Conservation (phyloP, 306 rosid species). For the Glycine latifolia region DNA sequence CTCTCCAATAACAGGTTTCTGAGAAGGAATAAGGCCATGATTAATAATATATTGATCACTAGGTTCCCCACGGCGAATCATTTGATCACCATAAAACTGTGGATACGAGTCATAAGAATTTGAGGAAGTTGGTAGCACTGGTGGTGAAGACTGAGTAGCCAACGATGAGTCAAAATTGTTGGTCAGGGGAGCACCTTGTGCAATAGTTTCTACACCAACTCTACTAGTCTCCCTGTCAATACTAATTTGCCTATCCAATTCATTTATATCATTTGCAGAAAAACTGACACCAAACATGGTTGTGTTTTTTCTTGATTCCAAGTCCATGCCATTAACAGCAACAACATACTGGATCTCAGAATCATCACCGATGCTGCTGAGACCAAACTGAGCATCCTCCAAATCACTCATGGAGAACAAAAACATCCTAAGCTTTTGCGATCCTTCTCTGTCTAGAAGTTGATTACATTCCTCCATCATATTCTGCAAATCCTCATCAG, state of each 20-base stretch:
- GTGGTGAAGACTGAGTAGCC: slow-evolving; percentile 56
- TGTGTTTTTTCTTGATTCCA: slow-evolving; percentile 69
- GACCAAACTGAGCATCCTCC: slow-evolving; percentile 73
- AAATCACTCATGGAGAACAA: slow-evolving; percentile 72
- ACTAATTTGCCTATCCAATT: slow-evolving; percentile 59
- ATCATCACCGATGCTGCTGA: slow-evolving; percentile 68
- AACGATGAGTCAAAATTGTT: slow-evolving; percentile 55
- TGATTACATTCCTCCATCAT: slow-evolving; percentile 88
- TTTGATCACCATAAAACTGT: slow-evolving; percentile 53
- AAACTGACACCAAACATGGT: slow-evolving; percentile 56
- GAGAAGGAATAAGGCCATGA: slow-evolving; percentile 54
- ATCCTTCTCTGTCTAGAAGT: slow-evolving; percentile 53
- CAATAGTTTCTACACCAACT: slow-evolving; percentile 53
- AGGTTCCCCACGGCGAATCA: slow-evolving; percentile 53
- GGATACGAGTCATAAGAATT: slow-evolving; percentile 59
- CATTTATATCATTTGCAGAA: slow-evolving; percentile 65
- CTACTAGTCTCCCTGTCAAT: slow-evolving; percentile 58
- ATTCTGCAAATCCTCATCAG: slow-evolving; percentile 86
- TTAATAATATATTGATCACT: slow-evolving; percentile 55
- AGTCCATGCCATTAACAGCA: slow-evolving; percentile 84
- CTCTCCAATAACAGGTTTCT: slow-evolving; percentile 46
- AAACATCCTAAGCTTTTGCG: slow-evolving; percentile 77
- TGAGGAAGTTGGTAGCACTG: slow-evolving; percentile 56
- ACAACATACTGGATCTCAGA: slow-evolving; percentile 80
- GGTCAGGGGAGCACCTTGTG: slow-evolving; percentile 47